phyloP scores from a whole-genome alignment of 176 grass and related monocot species.

The Avena eriantha region DNA sequence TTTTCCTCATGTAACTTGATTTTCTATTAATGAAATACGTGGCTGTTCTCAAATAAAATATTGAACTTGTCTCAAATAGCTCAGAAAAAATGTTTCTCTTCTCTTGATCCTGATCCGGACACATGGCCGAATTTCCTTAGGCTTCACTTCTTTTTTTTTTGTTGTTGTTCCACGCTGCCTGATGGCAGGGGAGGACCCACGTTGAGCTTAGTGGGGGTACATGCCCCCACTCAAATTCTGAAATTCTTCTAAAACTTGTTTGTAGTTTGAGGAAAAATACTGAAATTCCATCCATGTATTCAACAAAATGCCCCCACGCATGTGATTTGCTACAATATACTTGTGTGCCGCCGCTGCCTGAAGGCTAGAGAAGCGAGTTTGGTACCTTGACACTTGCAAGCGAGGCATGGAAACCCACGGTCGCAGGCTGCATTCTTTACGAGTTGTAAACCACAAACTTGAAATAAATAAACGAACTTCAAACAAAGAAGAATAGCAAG shows the following conservation, averaged over 20 bases:
- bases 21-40: too few relatives aligned
- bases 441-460: not conserved
- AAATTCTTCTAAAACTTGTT: too few relatives aligned
- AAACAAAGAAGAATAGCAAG: constrained; percentile 7
- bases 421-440: constrained; percentile 6
- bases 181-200: too few relatives aligned
- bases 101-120: not conserved
- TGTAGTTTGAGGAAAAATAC: too few relatives aligned
- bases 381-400: constrained; percentile 33
- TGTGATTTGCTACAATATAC: too few relatives aligned
- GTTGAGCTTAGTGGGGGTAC: too few relatives aligned
- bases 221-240: too few relatives aligned
- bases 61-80: not conserved
- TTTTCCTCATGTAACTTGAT: too few relatives aligned
- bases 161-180: not conserved
- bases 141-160: not conserved
- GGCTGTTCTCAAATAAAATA: too few relatives aligned
- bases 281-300: too few relatives aligned
- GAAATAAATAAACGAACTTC: not conserved
- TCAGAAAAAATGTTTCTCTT: not conserved
- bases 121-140: not conserved
- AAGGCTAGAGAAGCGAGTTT: constrained; percentile 24
- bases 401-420: not conserved
- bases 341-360: not conserved
- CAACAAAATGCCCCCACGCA: not conserved